These are phyloP conservation scores for Kluyveromyces sp. DNA, from an alignment of 1,139 yeast genomes.

Conservation along the genomic window DNA sequence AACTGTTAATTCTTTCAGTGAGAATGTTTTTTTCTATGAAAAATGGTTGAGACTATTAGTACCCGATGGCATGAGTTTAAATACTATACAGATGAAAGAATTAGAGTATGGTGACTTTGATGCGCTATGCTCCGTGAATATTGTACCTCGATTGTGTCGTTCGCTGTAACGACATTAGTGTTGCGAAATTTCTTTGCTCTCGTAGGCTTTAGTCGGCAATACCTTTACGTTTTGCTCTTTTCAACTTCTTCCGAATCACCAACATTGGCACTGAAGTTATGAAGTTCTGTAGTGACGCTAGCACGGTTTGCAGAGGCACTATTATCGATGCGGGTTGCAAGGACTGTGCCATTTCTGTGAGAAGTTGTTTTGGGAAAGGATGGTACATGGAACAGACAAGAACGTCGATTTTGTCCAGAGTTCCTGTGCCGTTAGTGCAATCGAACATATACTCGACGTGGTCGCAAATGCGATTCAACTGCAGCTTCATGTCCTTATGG, in stretches of 20 bases:
- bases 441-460: constrained; percentile 27
- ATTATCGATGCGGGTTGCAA: constrained; percentile 77
- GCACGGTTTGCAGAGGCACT: constrained; percentile 37
- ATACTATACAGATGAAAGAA: background rate
- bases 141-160: no score
- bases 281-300: constrained; percentile 28
- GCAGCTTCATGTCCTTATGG: constrained; percentile 13
- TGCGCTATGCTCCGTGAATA: background rate
- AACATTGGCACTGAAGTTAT: constrained; percentile 73
- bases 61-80: background rate
- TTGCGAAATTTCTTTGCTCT: no score
- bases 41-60: no score
- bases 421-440: constrained; percentile 21
- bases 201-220: constrained; percentile 17
- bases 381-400: constrained; percentile 38
- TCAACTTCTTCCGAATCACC: constrained; percentile 80
- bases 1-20: no score
- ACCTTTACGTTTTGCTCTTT: constrained; percentile 53
- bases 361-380: constrained; percentile 79
- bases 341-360: constrained; percentile 76
- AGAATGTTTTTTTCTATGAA: no score
- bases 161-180: no score
- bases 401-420: constrained; percentile 24
- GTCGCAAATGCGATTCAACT: constrained; percentile 18
- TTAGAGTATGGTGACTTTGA: background rate